Conservation (phyloP, 116 monocot genomes). For the Iris pallida region DNA sequence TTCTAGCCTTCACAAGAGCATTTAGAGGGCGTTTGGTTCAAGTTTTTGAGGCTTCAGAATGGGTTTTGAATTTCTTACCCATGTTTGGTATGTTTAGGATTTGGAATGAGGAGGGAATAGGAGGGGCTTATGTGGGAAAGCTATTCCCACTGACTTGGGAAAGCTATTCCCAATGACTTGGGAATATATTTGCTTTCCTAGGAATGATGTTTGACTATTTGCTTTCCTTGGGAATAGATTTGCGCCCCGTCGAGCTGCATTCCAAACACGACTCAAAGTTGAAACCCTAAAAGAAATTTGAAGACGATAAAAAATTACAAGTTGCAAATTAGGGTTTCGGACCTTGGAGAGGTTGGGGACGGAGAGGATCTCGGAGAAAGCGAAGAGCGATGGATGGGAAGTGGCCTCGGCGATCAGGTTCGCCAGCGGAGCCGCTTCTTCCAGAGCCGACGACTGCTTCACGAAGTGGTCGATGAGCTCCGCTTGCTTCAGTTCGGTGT, state of each 20-base stretch:
- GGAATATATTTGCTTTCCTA: too few relatives aligned
- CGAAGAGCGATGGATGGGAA: constrained; percentile 90
- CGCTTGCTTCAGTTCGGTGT: constrained; percentile 80
- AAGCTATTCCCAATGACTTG: too few relatives aligned
- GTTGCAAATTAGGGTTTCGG: background rate
- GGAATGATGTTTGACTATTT: too few relatives aligned
- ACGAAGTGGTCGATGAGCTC: constrained; percentile 77
- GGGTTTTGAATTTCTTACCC: too few relatives aligned
- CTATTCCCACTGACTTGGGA: too few relatives aligned
- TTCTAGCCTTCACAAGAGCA: too few relatives aligned
- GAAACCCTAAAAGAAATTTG: background rate
- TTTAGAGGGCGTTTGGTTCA: too few relatives aligned
- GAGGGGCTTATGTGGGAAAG: too few relatives aligned
- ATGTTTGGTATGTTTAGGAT: too few relatives aligned
- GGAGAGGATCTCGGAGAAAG: constrained; percentile 97
- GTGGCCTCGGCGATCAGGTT: constrained; percentile 72
- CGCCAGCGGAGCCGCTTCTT: constrained; percentile 36
- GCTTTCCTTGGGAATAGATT: too few relatives aligned
- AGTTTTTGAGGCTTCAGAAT: too few relatives aligned
- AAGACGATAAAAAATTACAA: background rate
- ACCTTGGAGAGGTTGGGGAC: constrained; percentile 68
- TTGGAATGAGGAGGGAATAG: too few relatives aligned
- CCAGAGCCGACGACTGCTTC: constrained; percentile 38
- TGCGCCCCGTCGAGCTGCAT: constrained; percentile 78
- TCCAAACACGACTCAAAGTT: constrained; percentile 1